Conservation (phyloP, 108 stramenopile genomes). For the Nitzschia sp. region DNA sequence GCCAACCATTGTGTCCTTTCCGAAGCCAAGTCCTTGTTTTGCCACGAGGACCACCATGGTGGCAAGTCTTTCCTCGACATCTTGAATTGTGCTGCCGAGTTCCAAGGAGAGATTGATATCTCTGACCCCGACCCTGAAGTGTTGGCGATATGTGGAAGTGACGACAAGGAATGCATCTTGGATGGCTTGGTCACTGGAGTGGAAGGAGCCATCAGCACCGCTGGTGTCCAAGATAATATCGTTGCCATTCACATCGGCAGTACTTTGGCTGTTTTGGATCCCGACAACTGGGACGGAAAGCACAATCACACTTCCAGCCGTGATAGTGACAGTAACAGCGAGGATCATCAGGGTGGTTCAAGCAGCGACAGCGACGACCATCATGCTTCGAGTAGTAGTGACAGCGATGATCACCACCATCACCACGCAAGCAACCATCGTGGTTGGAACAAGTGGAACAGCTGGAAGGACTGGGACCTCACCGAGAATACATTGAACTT, state of each 20-base stretch:
- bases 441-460: no score
- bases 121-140: neutral
- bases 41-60: neutral
- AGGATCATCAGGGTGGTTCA: neutral
- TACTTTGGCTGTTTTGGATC: no score
- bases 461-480: no score
- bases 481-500: no score
- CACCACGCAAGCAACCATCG: no score
- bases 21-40: neutral
- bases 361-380: neutral
- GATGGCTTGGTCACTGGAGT: neutral
- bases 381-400: no score
- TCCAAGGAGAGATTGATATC: neutral
- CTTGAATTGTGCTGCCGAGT: neutral
- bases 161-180: neutral
- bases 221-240: no score
- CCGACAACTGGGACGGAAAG: neutral
- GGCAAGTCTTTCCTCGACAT: neutral
- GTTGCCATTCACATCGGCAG: no score
- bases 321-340: neutral
- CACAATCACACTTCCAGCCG: neutral
- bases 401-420: no score
- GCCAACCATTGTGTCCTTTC: conserved; percentile 6
- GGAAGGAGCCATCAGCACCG: neutral
- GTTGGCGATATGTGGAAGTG: neutral